A percentile compares a stretch with the other conserved stretches of the same genome.
phyloP scores from a whole-genome alignment of 1,284 basidiomycete species.

The Thecaphora thlaspeos region DNA sequence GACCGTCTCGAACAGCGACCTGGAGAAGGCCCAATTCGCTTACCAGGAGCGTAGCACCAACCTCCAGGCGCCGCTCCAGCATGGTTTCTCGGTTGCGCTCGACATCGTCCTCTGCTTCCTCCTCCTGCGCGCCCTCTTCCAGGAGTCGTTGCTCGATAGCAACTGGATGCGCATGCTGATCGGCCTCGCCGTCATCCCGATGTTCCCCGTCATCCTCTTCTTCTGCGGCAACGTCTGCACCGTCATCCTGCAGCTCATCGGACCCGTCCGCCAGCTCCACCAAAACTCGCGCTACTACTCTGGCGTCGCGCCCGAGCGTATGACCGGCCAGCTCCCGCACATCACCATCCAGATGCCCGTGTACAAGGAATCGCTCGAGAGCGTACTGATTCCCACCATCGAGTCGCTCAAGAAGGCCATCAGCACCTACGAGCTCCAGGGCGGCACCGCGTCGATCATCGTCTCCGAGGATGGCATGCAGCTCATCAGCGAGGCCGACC shows the following conservation, averaged over 20 bases:
- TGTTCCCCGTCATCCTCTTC: constrained; percentile 69
- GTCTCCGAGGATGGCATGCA: constrained; percentile 76
- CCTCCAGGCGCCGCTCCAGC: constrained; percentile 75
- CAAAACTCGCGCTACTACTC: constrained; percentile 59
- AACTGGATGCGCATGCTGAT: constrained; percentile 68
- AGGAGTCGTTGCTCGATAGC: constrained; percentile 70
- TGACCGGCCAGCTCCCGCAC: constrained; percentile 71
- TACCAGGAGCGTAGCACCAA: constrained; percentile 62
- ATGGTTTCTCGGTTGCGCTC: constrained; percentile 66
- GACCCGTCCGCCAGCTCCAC: constrained; percentile 69
- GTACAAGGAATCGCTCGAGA: constrained; percentile 65
- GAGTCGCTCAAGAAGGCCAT: constrained; percentile 78
- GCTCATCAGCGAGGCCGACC: constrained; percentile 66
- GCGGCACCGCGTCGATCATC: constrained; percentile 73
- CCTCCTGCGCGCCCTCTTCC: constrained; percentile 67
- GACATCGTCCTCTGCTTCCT: constrained; percentile 62
- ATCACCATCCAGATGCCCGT: constrained; percentile 76
- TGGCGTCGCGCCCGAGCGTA: constrained; percentile 62
- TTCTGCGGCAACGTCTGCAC: constrained; percentile 66
- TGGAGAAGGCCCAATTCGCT: constrained; percentile 14
- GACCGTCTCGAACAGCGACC: constrained; percentile 1
- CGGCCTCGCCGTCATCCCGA: constrained; percentile 65
- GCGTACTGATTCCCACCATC: constrained; percentile 68
- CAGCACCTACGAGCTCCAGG: constrained; percentile 79
- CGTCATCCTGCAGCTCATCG: constrained; percentile 42